Evolutionary conservation across 805 yeast genomes (phyloP).

Genomic region (Saccharomycopsis fibuligera): DNA sequence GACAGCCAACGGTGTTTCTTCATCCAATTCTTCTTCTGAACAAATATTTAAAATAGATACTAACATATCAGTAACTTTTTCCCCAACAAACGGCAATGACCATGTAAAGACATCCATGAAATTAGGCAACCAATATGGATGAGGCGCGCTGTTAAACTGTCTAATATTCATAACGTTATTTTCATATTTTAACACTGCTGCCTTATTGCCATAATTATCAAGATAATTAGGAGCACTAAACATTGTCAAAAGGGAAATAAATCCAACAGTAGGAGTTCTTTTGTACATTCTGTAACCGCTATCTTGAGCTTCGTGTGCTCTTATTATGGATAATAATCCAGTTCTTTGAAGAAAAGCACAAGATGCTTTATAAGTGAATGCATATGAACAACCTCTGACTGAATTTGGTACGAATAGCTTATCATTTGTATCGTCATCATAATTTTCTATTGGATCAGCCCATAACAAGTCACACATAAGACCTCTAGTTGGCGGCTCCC

Average conservation of each 20-base stretch:
- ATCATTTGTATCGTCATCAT: slow-evolving; percentile 54
- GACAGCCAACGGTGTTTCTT: slow-evolving; percentile 52
- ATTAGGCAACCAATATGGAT: slow-evolving; percentile 95
- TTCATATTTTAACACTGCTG: slow-evolving; percentile 89
- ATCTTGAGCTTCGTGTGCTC: slow-evolving; percentile 98
- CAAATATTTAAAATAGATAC: slow-evolving; percentile 87
- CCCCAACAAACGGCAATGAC: slow-evolving; percentile 97
- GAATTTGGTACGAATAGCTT: slow-evolving; percentile 54
- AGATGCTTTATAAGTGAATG: slow-evolving; percentile 76
- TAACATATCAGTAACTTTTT: slow-evolving; percentile 89
- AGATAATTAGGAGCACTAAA: slow-evolving; percentile 94
- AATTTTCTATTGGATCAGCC: slow-evolving; percentile 94
- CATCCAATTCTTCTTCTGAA: slow-evolving; percentile 88
- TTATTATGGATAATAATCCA: slow-evolving; percentile 72
- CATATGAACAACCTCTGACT: slow-evolving; percentile 88
- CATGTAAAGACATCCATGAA: slow-evolving; percentile 97
- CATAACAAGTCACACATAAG: slow-evolving; percentile 91
- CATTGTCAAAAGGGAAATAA: slow-evolving; percentile 84
- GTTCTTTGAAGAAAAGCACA: slow-evolving; percentile 74
- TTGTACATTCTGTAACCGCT: slow-evolving; percentile 95
- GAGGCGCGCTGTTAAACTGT: slow-evolving; percentile 88
- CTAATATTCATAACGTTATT: slow-evolving; percentile 90
- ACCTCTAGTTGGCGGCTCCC: slow-evolving; percentile 91
- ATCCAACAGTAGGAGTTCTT: slow-evolving; percentile 74
- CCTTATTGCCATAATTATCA: slow-evolving; percentile 89